These are phyloP conservation scores for Sistotremastrum niveocremeum DNA, from an alignment of 768 basidiomycete genomes.

Conservation along the genomic window DNA sequence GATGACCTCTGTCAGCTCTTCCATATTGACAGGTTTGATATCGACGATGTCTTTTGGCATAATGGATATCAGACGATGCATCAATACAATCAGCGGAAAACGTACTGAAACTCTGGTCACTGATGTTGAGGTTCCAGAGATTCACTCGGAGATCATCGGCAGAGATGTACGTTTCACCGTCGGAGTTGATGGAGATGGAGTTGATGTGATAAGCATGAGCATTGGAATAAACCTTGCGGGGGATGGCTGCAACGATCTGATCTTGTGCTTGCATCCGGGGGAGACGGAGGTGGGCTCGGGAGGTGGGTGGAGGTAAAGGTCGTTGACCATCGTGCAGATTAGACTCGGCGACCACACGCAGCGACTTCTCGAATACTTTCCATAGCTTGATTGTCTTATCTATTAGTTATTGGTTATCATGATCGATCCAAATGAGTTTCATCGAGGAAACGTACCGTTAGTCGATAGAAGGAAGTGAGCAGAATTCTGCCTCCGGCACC, in stretches of 20 bases:
- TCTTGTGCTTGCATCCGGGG: constrained; percentile 92
- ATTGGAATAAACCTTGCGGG: constrained; percentile 97
- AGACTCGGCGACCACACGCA: constrained; percentile 93
- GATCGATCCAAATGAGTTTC: neutral
- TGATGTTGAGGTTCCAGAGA: constrained; percentile 96
- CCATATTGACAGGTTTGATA: constrained; percentile 99
- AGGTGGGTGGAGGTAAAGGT: constrained; percentile 47
- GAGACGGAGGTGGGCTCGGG: constrained; percentile 54
- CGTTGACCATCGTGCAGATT: constrained; percentile 80
- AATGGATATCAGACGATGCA: neutral
- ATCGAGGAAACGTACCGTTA: constrained; percentile 52
- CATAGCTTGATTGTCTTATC: constrained; percentile 99
- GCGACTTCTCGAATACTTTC: constrained; percentile 99
- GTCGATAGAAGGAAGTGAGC: constrained; percentile 96
- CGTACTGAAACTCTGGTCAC: constrained; percentile 98
- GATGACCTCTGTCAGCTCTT: constrained; percentile 98
- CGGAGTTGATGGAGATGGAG: constrained; percentile 97
- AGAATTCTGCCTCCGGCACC: constrained; percentile 96
- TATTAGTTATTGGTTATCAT: constrained; percentile 17
- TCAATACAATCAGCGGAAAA: constrained; percentile 9
- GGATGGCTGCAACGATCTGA: constrained; percentile 96
- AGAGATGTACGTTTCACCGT: constrained; percentile 98
- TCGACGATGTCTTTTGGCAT: constrained; percentile 84
- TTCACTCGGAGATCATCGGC: constrained; percentile 98
- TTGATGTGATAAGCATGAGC: constrained; percentile 99